phyloP scores from a whole-genome alignment of 495 filamentous ascomycete genomes.

The Penicillium canescens region DNA sequence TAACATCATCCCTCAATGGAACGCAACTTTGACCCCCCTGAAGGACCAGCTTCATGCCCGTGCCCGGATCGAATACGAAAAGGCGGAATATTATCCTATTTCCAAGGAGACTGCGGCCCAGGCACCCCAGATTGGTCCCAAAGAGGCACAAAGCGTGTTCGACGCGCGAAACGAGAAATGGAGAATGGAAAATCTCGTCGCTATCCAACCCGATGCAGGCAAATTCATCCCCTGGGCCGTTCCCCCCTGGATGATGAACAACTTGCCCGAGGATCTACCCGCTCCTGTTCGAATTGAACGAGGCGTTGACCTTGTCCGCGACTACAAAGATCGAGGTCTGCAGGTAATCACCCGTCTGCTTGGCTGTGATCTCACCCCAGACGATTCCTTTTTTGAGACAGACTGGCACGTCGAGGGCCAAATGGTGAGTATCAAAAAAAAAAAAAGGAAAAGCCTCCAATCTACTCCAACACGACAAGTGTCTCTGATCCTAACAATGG shows the following conservation, averaged over 20 bases:
- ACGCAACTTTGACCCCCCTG: slow-evolving; percentile 39
- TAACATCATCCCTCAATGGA: slow-evolving; percentile 41
- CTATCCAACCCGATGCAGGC: slow-evolving; percentile 32
- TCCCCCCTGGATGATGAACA: slow-evolving; percentile 25
- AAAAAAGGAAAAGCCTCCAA: background rate
- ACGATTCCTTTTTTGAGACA: slow-evolving; percentile 29
- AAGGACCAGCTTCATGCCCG: slow-evolving; percentile 35
- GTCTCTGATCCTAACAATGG: background rate
- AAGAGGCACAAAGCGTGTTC: slow-evolving; percentile 28
- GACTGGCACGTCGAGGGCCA: slow-evolving; percentile 45
- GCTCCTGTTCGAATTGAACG: slow-evolving; percentile 23
- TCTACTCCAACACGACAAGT: background rate
- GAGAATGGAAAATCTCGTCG: slow-evolving; percentile 22
- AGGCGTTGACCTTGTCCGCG: slow-evolving; percentile 29
- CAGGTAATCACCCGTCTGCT: slow-evolving; percentile 40
- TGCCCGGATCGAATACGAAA: slow-evolving; percentile 31
- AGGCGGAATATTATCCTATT: slow-evolving; percentile 32
- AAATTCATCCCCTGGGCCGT: slow-evolving; percentile 35
- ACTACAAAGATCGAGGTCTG: slow-evolving; percentile 41
- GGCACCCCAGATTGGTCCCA: slow-evolving; percentile 17
- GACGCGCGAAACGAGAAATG: slow-evolving; percentile 25
- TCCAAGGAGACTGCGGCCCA: slow-evolving; percentile 15
- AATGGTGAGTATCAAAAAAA: slow-evolving; percentile 23
- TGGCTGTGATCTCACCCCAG: slow-evolving; percentile 34
- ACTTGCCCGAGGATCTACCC: slow-evolving; percentile 23